Evolutionary conservation across 192 early-diverging fungal genomes (phyloP), one percentile per base, ranked within the genome.

Genomic region (Funneliformis mosseae): DNA sequence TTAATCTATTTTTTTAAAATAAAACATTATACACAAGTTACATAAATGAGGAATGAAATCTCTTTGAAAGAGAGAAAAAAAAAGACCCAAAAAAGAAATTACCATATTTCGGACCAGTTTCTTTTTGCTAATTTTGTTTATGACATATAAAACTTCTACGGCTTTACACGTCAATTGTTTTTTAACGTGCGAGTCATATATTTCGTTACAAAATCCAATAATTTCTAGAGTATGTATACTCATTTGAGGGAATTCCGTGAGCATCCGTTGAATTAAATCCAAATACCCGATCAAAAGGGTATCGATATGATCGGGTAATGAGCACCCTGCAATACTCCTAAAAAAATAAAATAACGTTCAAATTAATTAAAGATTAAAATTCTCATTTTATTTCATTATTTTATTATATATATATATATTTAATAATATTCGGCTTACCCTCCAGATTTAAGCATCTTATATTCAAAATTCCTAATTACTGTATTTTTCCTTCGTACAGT

Each of bases 291-390:
- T 43, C 42, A 70, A 70, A 16, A 70, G 39, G 8, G 39, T 70
- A 70, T 70, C 68, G 8, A 70, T 8, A 70, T 70, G 11, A 38
- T 68, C 66, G 8, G 38, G 66, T 68, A 68, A 68, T 12, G 67
- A 68, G 4, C 27, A 33, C 9, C 10, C 0, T 0, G 18, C 8
- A 11, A 39, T 14, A 21, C 12, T 4, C 11, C 67, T 68, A 68
- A 38, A 38, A 68, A 21, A 18, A 7, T 7, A 39, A 39, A 16
- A 67, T 14, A 18, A 68, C 11, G 14, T 41, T 18, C 3, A 39
- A 41, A 41, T 39, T 39, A 41, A 10, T 38, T 39, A 18, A 18
- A 21, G 10, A 42, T 18, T 28, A 21, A 42, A 68, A 68, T 39
- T 33, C 3, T 33, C 33, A 33, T 33, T 33, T 33, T 2, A 33